These are phyloP conservation scores for Kitagawia praeruptora DNA, from an alignment of 129 eudicot species.

Conservation along the genomic window DNA sequence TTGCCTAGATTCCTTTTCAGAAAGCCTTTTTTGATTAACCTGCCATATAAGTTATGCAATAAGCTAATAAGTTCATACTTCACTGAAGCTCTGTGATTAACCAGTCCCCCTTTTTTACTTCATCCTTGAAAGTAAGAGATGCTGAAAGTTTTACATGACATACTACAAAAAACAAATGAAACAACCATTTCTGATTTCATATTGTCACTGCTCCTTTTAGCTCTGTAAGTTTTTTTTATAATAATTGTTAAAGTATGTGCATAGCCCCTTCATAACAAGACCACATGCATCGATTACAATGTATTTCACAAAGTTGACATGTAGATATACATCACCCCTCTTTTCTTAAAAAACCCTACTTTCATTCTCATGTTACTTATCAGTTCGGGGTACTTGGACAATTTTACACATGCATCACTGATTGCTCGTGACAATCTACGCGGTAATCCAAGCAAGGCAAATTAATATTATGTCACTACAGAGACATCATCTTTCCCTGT, in stretches of 20 bases:
- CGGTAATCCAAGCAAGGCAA: neutral
- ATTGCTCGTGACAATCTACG: neutral
- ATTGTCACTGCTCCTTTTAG: neutral
- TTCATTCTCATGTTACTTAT: neutral
- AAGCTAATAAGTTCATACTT: slow-evolving; percentile 3
- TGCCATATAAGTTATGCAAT: slow-evolving; percentile 28
- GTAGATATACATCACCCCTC: neutral
- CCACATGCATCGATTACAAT: neutral
- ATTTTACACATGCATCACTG: neutral
- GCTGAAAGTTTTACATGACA: neutral
- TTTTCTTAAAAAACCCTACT: neutral
- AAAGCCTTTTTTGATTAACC: slow-evolving; percentile 78
- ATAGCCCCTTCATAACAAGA: neutral
- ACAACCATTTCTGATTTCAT: neutral
- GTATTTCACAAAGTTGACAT: neutral
- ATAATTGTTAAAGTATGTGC: neutral
- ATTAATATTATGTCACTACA: neutral
- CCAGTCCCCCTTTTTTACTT: neutral
- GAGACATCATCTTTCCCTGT: neutral
- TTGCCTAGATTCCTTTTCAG: slow-evolving; percentile 72
- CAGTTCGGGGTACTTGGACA: neutral
- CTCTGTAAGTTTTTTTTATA: neutral
- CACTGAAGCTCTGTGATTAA: neutral
- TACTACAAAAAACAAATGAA: neutral
- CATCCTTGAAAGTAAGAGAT: neutral